These are phyloP conservation scores for Holtermannia corniformis DNA, from an alignment of 768 basidiomycete genomes.

Conservation along the genomic window DNA sequence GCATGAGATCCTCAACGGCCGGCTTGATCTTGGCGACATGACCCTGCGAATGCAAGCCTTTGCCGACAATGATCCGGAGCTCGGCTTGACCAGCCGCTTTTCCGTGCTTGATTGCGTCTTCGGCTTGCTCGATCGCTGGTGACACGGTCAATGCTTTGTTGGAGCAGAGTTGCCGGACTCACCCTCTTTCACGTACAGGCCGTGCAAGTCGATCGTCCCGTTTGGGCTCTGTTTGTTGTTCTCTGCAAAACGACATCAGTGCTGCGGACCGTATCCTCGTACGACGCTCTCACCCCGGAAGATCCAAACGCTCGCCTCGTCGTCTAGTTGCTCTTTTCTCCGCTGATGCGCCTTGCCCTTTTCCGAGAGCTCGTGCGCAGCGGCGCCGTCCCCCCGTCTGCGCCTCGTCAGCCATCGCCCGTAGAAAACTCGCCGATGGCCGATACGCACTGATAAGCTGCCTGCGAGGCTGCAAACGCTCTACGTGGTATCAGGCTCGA, in stretches of 20 bases:
- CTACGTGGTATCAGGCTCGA: conserved; percentile 24
- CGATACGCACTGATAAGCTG: conserved; percentile 53
- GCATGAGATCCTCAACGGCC: conserved; percentile 77
- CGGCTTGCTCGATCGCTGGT: conserved; percentile 59
- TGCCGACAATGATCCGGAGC: conserved; percentile 78
- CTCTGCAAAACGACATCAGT: conserved; percentile 12
- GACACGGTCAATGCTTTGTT: background rate
- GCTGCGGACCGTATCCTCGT: no score
- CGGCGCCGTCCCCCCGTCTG: conserved; percentile 56
- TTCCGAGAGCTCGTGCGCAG: conserved; percentile 70
- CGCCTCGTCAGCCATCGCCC: background rate
- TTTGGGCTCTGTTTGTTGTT: conserved; percentile 59
- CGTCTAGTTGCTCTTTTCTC: conserved; percentile 69
- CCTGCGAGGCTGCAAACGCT: conserved; percentile 51
- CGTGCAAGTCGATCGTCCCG: conserved; percentile 81
- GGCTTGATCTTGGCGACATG: conserved; percentile 81
- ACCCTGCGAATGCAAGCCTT: conserved; percentile 71
- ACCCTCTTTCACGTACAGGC: conserved; percentile 79
- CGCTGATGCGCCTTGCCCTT: conserved; percentile 69
- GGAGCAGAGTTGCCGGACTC: background rate
- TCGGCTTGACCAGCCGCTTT: conserved; percentile 55
- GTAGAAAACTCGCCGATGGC: background rate
- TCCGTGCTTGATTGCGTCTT: conserved; percentile 60
- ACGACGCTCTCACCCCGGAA: conserved; percentile 59
- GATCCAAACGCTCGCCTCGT: conserved; percentile 78